Conservation (phyloP, 192 early-diverging fungal species). For the Coemansia sp. region DNA sequence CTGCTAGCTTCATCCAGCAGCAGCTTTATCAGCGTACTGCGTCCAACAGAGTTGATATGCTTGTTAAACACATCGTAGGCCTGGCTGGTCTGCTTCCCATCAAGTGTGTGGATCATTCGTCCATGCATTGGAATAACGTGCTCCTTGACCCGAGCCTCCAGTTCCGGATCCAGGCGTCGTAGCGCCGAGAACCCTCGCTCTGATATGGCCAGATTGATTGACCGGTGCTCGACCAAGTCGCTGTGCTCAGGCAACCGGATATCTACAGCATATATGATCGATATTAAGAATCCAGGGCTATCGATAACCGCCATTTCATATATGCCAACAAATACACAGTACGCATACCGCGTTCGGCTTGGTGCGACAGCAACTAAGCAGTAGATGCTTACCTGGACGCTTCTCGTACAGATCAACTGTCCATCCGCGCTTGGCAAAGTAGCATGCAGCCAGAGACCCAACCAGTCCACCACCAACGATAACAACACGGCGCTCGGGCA, state of each 20-base stretch:
- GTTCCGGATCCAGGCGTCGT: slow-evolving; percentile 62
- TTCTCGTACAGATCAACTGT: slow-evolving; percentile 83
- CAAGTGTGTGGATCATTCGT: slow-evolving; percentile 82
- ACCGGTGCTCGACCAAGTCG: slow-evolving; percentile 61
- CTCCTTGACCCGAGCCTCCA: slow-evolving; percentile 66
- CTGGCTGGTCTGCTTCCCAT: slow-evolving; percentile 72
- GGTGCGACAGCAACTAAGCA: neutral
- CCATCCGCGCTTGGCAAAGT: slow-evolving; percentile 91
- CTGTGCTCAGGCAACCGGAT: slow-evolving; percentile 63
- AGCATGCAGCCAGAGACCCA: slow-evolving; percentile 82
- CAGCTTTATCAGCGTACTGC: slow-evolving; percentile 76
- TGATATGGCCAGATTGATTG: slow-evolving; percentile 94
- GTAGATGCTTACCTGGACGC: slow-evolving; percentile 56
- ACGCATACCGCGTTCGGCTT: neutral
- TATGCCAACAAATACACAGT: neutral
- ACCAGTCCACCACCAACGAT: slow-evolving; percentile 95
- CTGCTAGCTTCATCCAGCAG: slow-evolving; percentile 74
- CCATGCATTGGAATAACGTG: slow-evolving; percentile 87
- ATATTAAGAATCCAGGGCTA: too few species aligned
- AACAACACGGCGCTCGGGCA: slow-evolving; percentile 36
- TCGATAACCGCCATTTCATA: neutral
- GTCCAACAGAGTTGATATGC: slow-evolving; percentile 93
- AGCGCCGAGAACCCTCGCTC: slow-evolving; percentile 83
- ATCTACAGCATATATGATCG: slow-evolving; percentile 41
- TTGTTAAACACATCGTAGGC: slow-evolving; percentile 85